Evolutionary conservation across 2,329 filamentous ascomycete genomes (phyloP), one percentile per base, ranked within the genome.

Genomic region (Pyrenochaeta sp.): DNA sequence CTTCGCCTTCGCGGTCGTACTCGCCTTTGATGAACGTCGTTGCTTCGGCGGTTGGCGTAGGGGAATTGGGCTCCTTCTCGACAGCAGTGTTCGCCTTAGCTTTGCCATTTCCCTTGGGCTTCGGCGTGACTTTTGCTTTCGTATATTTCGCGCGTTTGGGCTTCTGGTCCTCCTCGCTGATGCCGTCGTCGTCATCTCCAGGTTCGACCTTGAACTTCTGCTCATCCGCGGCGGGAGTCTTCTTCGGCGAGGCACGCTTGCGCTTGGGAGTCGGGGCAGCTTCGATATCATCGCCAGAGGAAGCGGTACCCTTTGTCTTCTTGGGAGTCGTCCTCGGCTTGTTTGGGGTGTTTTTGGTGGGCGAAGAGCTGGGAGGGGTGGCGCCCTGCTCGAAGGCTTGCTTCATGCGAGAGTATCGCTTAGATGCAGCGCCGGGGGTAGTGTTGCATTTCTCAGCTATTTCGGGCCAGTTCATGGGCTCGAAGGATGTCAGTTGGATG

Each of bases 351-450:
- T 44, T 48, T 2, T 43, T 40, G 15, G 25, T 42, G 12, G 39
- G 19, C 9, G 56, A 36, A 0, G 61, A 44, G 3, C 43, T 19
- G 3, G 65, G 61, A 12, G 50, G 40, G 3, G 50, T 56, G 1
- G 52, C 64, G 3, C 64, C 67, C 1, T 58, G 56, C 43, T 76
- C 72, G 22, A 72, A 71, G 0, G 67, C 65, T 25, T 66, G 54
- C 55, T 76, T 77, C 54, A 77, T 67, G 13, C 75, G 69, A 0
- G 65, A 67, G 39, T 70, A 77, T 13, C 74, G 73, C 66, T 77
- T 77, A 0, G 65, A 61, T 2, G 71, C 72, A 0, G 75, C 72
- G 19, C 71, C 74, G 2, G 65, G n/a, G 3, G 68, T 77, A 19
- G 70, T 74, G 12, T 60, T 52, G 59, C 68, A 72, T 25, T 65